Conservation (phyloP, 1,284 basidiomycete genomes). For the Heliocybe sulcata region DNA sequence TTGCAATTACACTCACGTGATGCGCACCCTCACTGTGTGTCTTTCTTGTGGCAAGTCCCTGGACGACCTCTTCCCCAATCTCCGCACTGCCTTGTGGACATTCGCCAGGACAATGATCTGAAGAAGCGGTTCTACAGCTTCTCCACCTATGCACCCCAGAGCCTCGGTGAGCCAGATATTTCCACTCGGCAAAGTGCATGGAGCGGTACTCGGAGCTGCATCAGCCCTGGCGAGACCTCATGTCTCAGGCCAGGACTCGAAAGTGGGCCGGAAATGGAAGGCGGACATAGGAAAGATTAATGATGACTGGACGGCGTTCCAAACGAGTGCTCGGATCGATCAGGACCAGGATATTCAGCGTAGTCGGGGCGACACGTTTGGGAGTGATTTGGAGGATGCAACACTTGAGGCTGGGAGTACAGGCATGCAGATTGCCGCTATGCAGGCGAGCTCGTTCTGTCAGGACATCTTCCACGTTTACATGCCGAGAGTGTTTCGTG, state of each 20-base stretch:
- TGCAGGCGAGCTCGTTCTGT: conserved; percentile 65
- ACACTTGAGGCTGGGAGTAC: conserved; percentile 29
- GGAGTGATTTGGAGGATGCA: conserved; percentile 35
- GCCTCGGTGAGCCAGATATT: conserved; percentile 43
- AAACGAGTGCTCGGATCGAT: conserved; percentile 34
- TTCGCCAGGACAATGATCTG: conserved; percentile 39
- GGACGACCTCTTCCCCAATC: conserved; percentile 44
- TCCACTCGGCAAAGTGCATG: conserved; percentile 38
- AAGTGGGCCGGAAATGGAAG: conserved; percentile 42
- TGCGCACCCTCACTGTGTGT: conserved; percentile 46
- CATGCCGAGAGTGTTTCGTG: conserved; percentile 38
- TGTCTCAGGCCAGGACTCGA: conserved; percentile 35
- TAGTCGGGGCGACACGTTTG: conserved; percentile 33
- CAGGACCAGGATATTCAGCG: conserved; percentile 39
- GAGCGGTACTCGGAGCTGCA: conserved; percentile 34
- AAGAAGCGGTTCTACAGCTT: conserved; percentile 42
- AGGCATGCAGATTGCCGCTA: conserved; percentile 41
- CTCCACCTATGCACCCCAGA: conserved; percentile 34
- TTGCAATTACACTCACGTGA: conserved; percentile 79
- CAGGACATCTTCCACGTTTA: conserved; percentile 65
- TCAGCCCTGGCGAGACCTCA: conserved; percentile 38
- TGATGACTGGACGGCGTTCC: conserved; percentile 33
- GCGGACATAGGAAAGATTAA: conserved; percentile 35
- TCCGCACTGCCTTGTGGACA: conserved; percentile 34
- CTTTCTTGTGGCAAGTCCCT: conserved; percentile 61